Conservation (phyloP, 805 yeast species). For the Candida broadrunensis region DNA sequence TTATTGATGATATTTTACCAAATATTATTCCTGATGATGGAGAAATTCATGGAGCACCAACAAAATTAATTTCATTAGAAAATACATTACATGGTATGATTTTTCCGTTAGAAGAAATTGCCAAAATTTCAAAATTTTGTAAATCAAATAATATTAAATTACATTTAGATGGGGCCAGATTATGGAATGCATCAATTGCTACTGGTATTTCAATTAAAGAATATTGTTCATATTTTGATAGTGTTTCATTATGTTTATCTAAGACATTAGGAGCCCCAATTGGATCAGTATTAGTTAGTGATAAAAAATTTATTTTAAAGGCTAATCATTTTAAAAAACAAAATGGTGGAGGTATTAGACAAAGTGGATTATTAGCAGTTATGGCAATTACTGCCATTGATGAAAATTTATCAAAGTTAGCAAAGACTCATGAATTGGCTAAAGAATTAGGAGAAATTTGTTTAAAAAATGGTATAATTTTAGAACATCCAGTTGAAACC, state of each 20-base stretch:
- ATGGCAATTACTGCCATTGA: constrained; percentile 82
- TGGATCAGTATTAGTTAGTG: constrained; percentile 83
- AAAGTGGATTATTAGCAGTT: constrained; percentile 73
- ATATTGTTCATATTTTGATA: constrained; percentile 76
- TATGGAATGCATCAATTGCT: constrained; percentile 85
- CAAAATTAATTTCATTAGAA: constrained; percentile 78
- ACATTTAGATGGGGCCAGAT: constrained; percentile 94
- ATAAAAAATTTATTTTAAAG: constrained; percentile 51
- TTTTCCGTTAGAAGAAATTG: constrained; percentile 75
- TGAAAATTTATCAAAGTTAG: constrained; percentile 61
- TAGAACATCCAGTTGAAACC: constrained; percentile 78
- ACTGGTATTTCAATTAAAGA: constrained; percentile 66
- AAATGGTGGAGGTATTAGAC: constrained; percentile 92
- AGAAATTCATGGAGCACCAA: constrained; percentile 87
- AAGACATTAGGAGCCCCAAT: constrained; percentile 93
- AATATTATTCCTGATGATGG: constrained; percentile 67
- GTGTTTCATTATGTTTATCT: constrained; percentile 86
- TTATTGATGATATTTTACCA: constrained; percentile 78
- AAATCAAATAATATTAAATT: constrained; percentile 53
- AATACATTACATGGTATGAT: constrained; percentile 85
- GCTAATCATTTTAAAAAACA: constrained; percentile 89
- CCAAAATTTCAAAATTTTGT: constrained; percentile 69
- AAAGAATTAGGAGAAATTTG: constrained; percentile 54
- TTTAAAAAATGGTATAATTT: constrained; percentile 46
- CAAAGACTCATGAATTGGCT: constrained; percentile 50